These are phyloP conservation scores for Dothistroma pini DNA, from an alignment of 2,329 filamentous ascomycete species.

Conservation along the genomic window DNA sequence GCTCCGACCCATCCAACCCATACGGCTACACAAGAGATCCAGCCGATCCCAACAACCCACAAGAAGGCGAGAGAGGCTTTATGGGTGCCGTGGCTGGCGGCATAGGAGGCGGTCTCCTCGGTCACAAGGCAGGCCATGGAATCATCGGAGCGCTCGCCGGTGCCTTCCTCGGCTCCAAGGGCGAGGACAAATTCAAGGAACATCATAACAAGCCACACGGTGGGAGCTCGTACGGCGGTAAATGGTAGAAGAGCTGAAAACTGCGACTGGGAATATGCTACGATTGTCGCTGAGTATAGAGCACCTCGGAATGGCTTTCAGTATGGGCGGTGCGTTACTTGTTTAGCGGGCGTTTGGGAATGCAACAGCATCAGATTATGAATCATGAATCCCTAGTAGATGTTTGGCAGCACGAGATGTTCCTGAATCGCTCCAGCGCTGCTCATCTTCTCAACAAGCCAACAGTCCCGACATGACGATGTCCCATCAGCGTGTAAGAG, in stretches of 20 bases:
- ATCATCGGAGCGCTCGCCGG: constrained; percentile 54
- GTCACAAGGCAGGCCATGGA: constrained; percentile 56
- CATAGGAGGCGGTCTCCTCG: constrained; percentile 54
- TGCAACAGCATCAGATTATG: neutral
- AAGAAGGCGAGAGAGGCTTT: constrained; percentile 55
- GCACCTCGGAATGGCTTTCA: neutral
- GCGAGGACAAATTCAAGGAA: constrained; percentile 53
- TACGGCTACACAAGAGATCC: constrained; percentile 36
- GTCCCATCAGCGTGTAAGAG: neutral
- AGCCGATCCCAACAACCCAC: constrained; percentile 42
- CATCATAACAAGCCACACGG: constrained; percentile 26
- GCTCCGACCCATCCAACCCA: constrained; percentile 35
- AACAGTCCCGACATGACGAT: neutral
- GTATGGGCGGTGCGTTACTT: neutral
- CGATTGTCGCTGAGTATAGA: neutral
- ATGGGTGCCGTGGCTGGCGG: constrained; percentile 56
- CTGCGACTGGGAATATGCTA: neutral
- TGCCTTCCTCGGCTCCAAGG: constrained; percentile 53
- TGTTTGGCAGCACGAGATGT: neutral
- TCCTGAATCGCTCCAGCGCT: neutral
- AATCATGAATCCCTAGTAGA: neutral
- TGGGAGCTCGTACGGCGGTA: constrained; percentile 1
- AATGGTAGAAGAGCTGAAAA: neutral
- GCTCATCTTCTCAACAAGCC: neutral
- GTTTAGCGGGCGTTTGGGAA: neutral